Base-by-base conservation (phyloP, 2,329 filamentous ascomycete species). In the Bertia moriformis region DNA sequence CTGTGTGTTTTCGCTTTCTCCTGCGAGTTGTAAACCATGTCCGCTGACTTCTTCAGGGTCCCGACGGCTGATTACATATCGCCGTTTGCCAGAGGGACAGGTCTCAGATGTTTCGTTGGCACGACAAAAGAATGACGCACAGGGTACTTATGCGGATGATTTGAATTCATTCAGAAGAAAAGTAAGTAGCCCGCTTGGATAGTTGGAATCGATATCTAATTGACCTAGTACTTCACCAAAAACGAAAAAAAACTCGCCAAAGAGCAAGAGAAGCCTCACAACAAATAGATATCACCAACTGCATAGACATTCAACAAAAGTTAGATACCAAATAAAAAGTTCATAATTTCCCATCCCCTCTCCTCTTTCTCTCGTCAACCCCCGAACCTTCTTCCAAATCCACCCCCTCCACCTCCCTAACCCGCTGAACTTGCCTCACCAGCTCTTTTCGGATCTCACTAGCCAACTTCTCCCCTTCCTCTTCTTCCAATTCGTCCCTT, bases 61-160 rank as follows among this genome's bases (percentile, higher is more conserved):
- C 18, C 62, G 77, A 38, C 62, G 73, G 32, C 58, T 82, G 27
- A 61, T 81, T 30, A 78, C 73, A 1, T 82, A 81, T 51, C 61
- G 66, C 15, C 61, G 72, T 41, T 54, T 68, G 14, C 51, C 56
- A 1, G 63, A 66, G 39, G 53, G 32, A 17, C 10, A 35, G 32
- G 15, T 18, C 10, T 35, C 32, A 12, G 32, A 35, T 17, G 15
- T 17, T 18, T 15, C 47, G 62, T 12, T 49, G 57, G 43, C 51
- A 44, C 46, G 47, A 35, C 44, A 52, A 15, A 52, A 56, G 30
- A 53, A 50, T 29, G 49, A 47, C 24, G 67, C 65, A 3, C 10
- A 35, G 15, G 32, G 32, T 7, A 54, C 55, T 10, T 67, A 59
- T 4, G 77, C 77, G 1, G 67, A 79, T 55, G 73, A 80, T 19